phyloP scores from a whole-genome alignment of 305 asterid species.

The Fraxinus greggii region DNA sequence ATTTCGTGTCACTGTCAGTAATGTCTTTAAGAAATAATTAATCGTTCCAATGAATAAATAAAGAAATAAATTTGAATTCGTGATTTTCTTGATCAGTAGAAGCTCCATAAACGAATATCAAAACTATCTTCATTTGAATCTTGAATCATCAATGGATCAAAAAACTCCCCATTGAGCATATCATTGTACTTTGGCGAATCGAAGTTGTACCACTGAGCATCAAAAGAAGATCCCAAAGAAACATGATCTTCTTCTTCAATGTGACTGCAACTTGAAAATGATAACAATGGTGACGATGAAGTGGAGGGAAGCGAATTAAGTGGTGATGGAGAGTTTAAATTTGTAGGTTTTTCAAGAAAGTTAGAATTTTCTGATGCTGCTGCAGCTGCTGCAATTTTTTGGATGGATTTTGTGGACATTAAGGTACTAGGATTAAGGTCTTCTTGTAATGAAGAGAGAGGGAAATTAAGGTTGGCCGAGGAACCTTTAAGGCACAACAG shows the following conservation, averaged over 20 bases:
- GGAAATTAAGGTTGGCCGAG: slow-evolving; percentile 72
- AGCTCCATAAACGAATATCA: slow-evolving; percentile 14
- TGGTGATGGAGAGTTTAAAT: slow-evolving; percentile 15
- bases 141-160: slow-evolving; percentile 49
- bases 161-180: slow-evolving; percentile 46
- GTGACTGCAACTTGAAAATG: slow-evolving; percentile 12
- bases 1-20: neutral
- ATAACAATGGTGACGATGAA: neutral
- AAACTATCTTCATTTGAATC: slow-evolving; percentile 42
- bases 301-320: neutral
- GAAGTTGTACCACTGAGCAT: slow-evolving; percentile 50
- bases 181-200: slow-evolving; percentile 67
- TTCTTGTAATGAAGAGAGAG: slow-evolving; percentile 26
- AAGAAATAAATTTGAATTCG: neutral
- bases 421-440: slow-evolving; percentile 15
- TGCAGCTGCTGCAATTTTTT: slow-evolving; percentile 59
- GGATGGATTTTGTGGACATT: slow-evolving; percentile 81
- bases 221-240: slow-evolving; percentile 16
- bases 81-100: slow-evolving; percentile 35
- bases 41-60: slow-evolving; percentile 48
- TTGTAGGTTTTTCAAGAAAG: slow-evolving; percentile 3
- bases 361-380: slow-evolving; percentile 30
- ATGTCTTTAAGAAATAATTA: slow-evolving; percentile 55
- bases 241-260: slow-evolving; percentile 37
- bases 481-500: slow-evolving; percentile 81